These are phyloP conservation scores for Gonium pectorale DNA, from an alignment of 139 green algal genomes.

Conservation along the genomic window DNA sequence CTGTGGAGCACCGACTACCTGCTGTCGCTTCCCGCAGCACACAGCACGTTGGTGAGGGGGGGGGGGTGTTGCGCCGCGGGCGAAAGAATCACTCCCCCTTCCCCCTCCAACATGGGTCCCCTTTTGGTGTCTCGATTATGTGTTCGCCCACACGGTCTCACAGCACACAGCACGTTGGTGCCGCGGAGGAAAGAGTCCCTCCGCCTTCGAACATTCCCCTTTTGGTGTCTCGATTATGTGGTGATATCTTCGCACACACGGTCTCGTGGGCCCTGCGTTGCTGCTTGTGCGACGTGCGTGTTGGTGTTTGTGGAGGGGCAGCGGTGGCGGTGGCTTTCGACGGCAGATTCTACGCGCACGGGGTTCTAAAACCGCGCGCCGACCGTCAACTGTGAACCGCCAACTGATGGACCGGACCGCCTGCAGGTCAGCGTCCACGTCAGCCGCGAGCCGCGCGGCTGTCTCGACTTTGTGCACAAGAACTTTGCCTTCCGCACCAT, in stretches of 20 bases:
- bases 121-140: neutral
- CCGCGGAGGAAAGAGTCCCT: neutral
- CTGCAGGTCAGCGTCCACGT: conserved; percentile 62
- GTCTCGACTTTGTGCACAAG: conserved; percentile 70
- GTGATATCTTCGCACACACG: neutral
- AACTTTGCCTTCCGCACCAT: conserved; percentile 72
- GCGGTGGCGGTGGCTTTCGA: too few relatives aligned
- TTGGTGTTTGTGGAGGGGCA: too few relatives aligned
- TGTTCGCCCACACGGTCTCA: neutral
- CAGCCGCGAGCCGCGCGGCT: conserved; percentile 32
- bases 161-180: too few relatives aligned
- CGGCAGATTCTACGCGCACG: too few relatives aligned
- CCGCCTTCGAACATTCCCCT: too few relatives aligned
- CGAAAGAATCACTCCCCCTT: neutral
- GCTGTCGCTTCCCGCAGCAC: neutral
- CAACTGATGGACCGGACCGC: neutral
- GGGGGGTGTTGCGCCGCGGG: neutral
- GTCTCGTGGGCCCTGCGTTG: neutral
- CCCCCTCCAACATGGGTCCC: neutral
- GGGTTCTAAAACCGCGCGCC: too few relatives aligned
- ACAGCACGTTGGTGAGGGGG: conserved; percentile 41
- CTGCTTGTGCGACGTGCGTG: neutral
- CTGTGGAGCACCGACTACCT: conserved; percentile 63
- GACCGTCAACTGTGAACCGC: neutral
- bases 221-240: too few relatives aligned